Percentiles rank a stretch among this genome's conserved stretches.
These are phyloP conservation scores for Leucosporidium yakuticum DNA, from an alignment of 768 basidiomycete genomes.

Conservation along the genomic window DNA sequence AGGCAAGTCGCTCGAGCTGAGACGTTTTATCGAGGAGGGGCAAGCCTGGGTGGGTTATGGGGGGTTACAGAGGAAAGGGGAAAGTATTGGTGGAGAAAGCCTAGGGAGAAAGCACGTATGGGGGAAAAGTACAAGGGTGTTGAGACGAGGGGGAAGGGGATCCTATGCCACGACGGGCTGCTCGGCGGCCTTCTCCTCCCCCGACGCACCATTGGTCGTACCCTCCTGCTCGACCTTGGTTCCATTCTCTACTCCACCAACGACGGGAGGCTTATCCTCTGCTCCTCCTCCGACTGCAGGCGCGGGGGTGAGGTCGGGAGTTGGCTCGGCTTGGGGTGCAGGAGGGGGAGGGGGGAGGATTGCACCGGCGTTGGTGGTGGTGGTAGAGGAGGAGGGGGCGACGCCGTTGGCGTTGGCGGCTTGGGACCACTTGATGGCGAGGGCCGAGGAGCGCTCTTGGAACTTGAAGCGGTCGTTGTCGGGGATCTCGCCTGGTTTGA, in stretches of 20 bases:
- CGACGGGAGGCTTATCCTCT: too few relatives aligned
- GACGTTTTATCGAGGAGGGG: too few relatives aligned
- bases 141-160: too few relatives aligned
- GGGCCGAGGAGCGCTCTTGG: slow-evolving; percentile 42
- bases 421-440: slow-evolving; percentile 40
- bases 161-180: too few relatives aligned
- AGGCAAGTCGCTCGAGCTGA: too few relatives aligned
- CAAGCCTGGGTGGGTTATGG: too few relatives aligned
- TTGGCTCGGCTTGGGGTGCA: background rate
- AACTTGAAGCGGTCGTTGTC: slow-evolving; percentile 45
- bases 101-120: too few relatives aligned
- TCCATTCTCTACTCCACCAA: background rate
- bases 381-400: background rate
- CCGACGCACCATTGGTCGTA: background rate
- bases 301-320: background rate
- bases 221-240: background rate
- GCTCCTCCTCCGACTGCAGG: too few relatives aligned
- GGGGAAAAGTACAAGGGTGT: too few relatives aligned
- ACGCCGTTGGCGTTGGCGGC: slow-evolving; percentile 2
- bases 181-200: background rate
- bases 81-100: too few relatives aligned
- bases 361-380: background rate
- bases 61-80: too few relatives aligned
- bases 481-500: slow-evolving; percentile 42
- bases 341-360: background rate